phyloP scores from a whole-genome alignment of 805 yeast genomes.

The Nakazawaea holstii region DNA sequence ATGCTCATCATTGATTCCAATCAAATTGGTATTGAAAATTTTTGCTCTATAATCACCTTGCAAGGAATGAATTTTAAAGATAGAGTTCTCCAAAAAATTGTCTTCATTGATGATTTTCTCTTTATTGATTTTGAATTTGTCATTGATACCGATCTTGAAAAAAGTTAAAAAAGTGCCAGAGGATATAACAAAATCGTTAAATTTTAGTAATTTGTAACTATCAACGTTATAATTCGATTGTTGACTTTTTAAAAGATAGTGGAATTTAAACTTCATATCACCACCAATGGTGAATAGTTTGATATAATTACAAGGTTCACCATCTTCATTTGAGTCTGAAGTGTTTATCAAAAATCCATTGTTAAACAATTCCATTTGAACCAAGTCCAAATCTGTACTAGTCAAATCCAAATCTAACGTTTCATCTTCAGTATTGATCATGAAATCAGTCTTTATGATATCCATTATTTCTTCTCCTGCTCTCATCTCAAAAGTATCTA shows the following conservation, averaged over 20 bases:
- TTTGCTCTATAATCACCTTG: neutral
- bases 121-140: neutral
- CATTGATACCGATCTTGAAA: constrained; percentile 4
- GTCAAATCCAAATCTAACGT: neutral
- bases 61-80: neutral
- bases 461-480: constrained; percentile 1
- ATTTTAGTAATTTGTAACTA: neutral
- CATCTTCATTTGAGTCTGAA: neutral
- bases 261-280: constrained; percentile 6
- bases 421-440: neutral
- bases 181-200: neutral
- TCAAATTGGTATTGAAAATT: neutral
- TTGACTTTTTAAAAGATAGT: neutral
- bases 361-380: neutral
- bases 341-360: constrained; percentile 4
- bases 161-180: neutral
- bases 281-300: constrained; percentile 4
- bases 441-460: neutral
- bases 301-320: neutral
- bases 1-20: neutral
- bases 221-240: neutral
- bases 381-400: neutral
- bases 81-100: constrained; percentile 2
- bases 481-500: neutral
- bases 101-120: neutral